phyloP scores from a whole-genome alignment of 768 basidiomycete genomes.

The Russula emetica region DNA sequence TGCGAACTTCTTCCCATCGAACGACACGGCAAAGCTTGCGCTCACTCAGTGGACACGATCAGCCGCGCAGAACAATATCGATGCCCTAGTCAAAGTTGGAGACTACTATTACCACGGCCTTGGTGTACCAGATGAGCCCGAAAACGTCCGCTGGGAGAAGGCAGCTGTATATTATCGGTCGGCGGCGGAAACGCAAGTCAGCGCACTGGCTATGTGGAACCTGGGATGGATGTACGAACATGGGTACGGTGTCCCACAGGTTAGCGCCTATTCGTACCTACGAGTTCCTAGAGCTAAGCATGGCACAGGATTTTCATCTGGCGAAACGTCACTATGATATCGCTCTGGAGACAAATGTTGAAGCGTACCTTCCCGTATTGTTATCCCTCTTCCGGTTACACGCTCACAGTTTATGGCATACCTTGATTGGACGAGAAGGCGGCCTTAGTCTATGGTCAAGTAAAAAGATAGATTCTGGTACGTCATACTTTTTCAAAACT shows the following conservation, averaged over 20 bases:
- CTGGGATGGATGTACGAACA: constrained; percentile 99
- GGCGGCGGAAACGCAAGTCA: constrained; percentile 87
- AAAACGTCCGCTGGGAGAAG: constrained; percentile 69
- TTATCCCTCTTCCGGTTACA: constrained; percentile 82
- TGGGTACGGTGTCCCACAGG: constrained; percentile 86
- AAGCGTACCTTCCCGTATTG: constrained; percentile 84
- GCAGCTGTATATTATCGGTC: constrained; percentile 93
- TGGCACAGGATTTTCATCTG: constrained; percentile 80
- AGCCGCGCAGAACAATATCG: constrained; percentile 90
- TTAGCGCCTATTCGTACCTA: constrained; percentile 32
- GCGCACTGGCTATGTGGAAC: constrained; percentile 97
- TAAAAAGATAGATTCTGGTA: constrained; percentile 47
- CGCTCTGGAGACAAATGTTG: constrained; percentile 79
- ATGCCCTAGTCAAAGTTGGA: constrained; percentile 95
- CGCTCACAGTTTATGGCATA: constrained; percentile 78
- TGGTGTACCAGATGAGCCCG: constrained; percentile 67
- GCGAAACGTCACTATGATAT: constrained; percentile 95
- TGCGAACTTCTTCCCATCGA: constrained; percentile 67
- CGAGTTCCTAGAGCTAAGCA: neutral
- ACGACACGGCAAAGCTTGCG: constrained; percentile 76
- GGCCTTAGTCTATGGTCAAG: constrained; percentile 64
- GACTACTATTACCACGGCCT: constrained; percentile 95
- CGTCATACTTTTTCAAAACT: constrained; percentile 4
- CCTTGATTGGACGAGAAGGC: constrained; percentile 51
- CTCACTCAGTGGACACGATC: constrained; percentile 94